These are phyloP conservation scores for Anisodus tanguticus DNA, from an alignment of 257 asterid species.

Conservation along the genomic window DNA sequence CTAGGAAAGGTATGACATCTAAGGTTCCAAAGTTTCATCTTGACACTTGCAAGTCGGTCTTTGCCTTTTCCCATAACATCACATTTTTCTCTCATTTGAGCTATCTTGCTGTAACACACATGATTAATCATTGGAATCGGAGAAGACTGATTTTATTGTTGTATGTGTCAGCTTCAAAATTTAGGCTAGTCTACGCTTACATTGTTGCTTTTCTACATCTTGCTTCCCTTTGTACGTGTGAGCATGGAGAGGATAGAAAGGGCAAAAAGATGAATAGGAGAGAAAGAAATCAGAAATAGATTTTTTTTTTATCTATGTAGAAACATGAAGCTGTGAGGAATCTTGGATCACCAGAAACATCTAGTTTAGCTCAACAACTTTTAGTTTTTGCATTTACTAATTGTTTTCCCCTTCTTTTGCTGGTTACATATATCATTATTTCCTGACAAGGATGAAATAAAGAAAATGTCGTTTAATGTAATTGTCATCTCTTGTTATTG, in stretches of 20 bases:
- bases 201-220: background rate
- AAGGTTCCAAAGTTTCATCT: background rate
- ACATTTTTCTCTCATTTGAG: background rate
- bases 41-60: background rate
- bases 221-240: background rate
- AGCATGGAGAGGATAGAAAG: background rate
- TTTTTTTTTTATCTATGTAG: background rate
- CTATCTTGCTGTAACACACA: background rate
- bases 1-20: constrained; percentile 67
- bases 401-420: background rate
- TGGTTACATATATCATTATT: constrained; percentile 14
- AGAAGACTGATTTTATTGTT: background rate
- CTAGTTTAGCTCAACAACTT: constrained; percentile 26
- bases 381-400: background rate
- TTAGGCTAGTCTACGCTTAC: background rate
- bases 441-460: background rate
- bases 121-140: background rate
- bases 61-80: background rate
- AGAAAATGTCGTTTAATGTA: background rate
- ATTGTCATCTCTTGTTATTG: background rate
- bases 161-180: background rate
- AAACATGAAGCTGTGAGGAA: constrained; percentile 7
- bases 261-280: background rate
- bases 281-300: background rate
- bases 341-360: background rate